Evolutionary conservation across 768 basidiomycete genomes (phyloP).

Genomic region (Lentinula guzmanii): DNA sequence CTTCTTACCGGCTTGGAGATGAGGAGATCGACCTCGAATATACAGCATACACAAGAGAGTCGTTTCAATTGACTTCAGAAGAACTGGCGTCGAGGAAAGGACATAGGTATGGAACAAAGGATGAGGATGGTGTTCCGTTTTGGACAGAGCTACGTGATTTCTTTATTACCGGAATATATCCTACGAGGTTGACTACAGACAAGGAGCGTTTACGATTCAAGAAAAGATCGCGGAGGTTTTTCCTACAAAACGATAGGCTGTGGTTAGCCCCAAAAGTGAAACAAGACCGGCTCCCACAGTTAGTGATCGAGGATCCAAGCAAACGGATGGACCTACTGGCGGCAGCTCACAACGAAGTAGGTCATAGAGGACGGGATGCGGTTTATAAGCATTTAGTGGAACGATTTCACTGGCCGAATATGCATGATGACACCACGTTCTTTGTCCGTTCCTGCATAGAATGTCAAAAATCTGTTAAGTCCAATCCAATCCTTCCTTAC

Average conservation of each 20-base stretch:
- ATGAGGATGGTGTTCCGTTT: not conserved
- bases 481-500: conserved; percentile 15
- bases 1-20: not conserved
- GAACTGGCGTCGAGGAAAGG: not conserved
- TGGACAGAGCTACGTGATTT: conserved; percentile 16
- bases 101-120: not conserved
- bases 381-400: conserved; percentile 12
- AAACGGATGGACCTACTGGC: conserved; percentile 13
- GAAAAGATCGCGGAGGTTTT: conserved; percentile 8
- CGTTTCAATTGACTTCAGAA: not conserved
- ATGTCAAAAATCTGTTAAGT: conserved; percentile 21
- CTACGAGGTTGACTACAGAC: conserved; percentile 4
- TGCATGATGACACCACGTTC: conserved; percentile 20
- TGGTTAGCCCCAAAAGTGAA: conserved; percentile 12
- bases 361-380: conserved; percentile 24
- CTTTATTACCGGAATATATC: not conserved
- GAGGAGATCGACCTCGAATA: not conserved
- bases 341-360: conserved; percentile 19
- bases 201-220: conserved; percentile 4
- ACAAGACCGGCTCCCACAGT: conserved; percentile 10
- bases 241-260: conserved; percentile 13
- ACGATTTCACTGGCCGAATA: conserved; percentile 29
- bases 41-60: not conserved
- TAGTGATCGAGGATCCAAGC: conserved; percentile 15
- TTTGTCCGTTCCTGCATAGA: conserved; percentile 24